Percentiles rank a stretch among this genome's conserved stretches.
phyloP scores from a whole-genome alignment of 495 filamentous ascomycete species.

The Penicillium coprophilum region DNA sequence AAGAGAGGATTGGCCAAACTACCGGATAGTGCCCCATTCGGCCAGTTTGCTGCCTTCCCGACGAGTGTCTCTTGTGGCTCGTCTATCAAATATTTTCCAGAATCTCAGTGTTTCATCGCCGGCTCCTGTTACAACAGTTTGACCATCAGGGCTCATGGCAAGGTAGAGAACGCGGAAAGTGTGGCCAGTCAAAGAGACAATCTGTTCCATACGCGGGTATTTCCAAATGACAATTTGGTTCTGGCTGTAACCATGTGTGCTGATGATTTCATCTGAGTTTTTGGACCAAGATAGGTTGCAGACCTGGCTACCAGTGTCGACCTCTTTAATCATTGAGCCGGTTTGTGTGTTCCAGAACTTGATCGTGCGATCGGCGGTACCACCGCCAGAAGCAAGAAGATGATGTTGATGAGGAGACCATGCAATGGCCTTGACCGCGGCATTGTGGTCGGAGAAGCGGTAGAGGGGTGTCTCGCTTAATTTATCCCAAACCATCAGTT shows the following conservation, averaged over 20 bases:
- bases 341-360: constrained; percentile 96
- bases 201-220: constrained; percentile 95
- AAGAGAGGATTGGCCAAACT: constrained; percentile 16
- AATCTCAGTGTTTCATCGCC: constrained; percentile 95
- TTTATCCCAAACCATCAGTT: constrained; percentile 97
- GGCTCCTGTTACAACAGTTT: constrained; percentile 90
- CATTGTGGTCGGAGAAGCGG: constrained; percentile 89
- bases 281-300: constrained; percentile 96
- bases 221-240: constrained; percentile 99
- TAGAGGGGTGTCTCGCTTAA: constrained; percentile 80
- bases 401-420: constrained; percentile 97
- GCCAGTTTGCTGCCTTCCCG: constrained; percentile 57
- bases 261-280: constrained; percentile 95
- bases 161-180: constrained; percentile 95
- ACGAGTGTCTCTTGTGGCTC: constrained; percentile 53
- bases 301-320: constrained; percentile 95
- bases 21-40: constrained; percentile 73
- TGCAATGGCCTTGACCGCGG: constrained; percentile 97
- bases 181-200: constrained; percentile 90
- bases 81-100: constrained; percentile 89
- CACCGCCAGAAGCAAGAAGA: constrained; percentile 91
- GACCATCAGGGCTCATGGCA: constrained; percentile 94
- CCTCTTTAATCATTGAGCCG: constrained; percentile 72
- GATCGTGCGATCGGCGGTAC: constrained; percentile 91
- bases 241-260: constrained; percentile 95